A percentile compares a stretch with the other conserved stretches of the same genome.
Conservation (phyloP, 1,284 basidiomycete species). For the Tilletia setariae region DNA sequence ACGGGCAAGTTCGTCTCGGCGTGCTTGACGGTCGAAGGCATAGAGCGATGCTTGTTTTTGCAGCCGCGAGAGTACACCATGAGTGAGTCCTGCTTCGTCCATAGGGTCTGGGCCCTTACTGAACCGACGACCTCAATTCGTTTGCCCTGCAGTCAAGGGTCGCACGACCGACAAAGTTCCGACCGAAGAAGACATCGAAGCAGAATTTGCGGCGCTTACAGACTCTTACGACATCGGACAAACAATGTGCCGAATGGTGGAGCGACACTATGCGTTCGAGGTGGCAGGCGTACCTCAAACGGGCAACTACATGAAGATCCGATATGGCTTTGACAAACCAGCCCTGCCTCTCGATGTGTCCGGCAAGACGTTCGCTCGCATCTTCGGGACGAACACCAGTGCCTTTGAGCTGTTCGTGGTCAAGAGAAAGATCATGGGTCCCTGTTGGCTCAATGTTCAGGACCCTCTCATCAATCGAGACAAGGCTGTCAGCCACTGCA, state of each 20-base stretch:
- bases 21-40: slow-evolving; percentile 77
- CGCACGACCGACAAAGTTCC: slow-evolving; percentile 67
- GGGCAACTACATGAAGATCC: slow-evolving; percentile 77
- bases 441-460: slow-evolving; percentile 87
- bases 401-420: slow-evolving; percentile 93
- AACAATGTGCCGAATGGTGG: slow-evolving; percentile 68
- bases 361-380: slow-evolving; percentile 77
- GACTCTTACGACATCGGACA: slow-evolving; percentile 71
- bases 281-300: slow-evolving; percentile 78
- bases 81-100: neutral
- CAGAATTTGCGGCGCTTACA: slow-evolving; percentile 78
- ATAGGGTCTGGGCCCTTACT: neutral
- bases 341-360: slow-evolving; percentile 64
- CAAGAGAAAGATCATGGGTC: slow-evolving; percentile 97
- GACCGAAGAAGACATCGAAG: slow-evolving; percentile 67
- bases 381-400: slow-evolving; percentile 88
- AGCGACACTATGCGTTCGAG: slow-evolving; percentile 89
- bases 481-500: slow-evolving; percentile 56
- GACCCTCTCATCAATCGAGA: slow-evolving; percentile 65
- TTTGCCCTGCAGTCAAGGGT: slow-evolving; percentile 54
- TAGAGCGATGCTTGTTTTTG: slow-evolving; percentile 91
- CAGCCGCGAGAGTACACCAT: slow-evolving; percentile 61
- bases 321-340: slow-evolving; percentile 54
- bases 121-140: slow-evolving; percentile 20
- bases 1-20: slow-evolving; percentile 72